Percentiles rank a stretch among this genome's conserved stretches.
These are phyloP conservation scores for Lasiodiplodia sp. DNA, from an alignment of 2,329 filamentous ascomycete genomes.

Conservation along the genomic window DNA sequence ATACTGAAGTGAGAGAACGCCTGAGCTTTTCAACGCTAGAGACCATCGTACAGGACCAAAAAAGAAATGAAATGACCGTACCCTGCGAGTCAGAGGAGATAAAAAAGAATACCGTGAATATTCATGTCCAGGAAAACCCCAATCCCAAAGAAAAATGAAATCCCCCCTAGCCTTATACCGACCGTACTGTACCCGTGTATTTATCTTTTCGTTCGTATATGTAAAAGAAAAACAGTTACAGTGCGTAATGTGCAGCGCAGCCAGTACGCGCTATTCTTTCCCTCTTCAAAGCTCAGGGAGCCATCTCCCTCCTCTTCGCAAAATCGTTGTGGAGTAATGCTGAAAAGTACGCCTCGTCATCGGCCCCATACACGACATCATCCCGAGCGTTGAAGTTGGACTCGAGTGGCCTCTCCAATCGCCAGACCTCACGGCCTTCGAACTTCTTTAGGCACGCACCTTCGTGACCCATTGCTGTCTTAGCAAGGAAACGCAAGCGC, in stretches of 20 bases:
- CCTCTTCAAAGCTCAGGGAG: not conserved
- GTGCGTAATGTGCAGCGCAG: not conserved
- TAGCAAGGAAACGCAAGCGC: slow-evolving; percentile 55
- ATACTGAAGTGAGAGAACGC: not conserved
- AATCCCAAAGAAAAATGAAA: not conserved
- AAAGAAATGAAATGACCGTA: not conserved
- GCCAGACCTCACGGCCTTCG: slow-evolving; percentile 14
- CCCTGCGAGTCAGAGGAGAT: slow-evolving; percentile 1
- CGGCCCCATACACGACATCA: slow-evolving; percentile 52
- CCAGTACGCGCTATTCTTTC: slow-evolving; percentile 11
- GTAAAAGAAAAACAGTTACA: not conserved
- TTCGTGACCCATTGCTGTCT: slow-evolving; percentile 39
- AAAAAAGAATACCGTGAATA: not conserved
- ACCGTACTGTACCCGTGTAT: slow-evolving; percentile 9
- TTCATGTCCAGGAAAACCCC: not conserved
- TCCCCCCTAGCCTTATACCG: not conserved
- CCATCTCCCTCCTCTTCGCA: slow-evolving; percentile 12
- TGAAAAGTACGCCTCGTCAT: slow-evolving; percentile 18
- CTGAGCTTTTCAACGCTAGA: slow-evolving; percentile 10
- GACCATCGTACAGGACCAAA: not conserved
- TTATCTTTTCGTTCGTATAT: slow-evolving; percentile 11
- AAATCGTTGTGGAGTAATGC: not conserved
- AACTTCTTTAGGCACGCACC: not conserved
- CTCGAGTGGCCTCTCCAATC: slow-evolving; percentile 21
- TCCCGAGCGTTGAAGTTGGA: slow-evolving; percentile 36